Percentiles rank a stretch among this genome's conserved stretches.
Conservation (phyloP, 2,329 filamentous ascomycete genomes). For the Sporothrix humicola region DNA sequence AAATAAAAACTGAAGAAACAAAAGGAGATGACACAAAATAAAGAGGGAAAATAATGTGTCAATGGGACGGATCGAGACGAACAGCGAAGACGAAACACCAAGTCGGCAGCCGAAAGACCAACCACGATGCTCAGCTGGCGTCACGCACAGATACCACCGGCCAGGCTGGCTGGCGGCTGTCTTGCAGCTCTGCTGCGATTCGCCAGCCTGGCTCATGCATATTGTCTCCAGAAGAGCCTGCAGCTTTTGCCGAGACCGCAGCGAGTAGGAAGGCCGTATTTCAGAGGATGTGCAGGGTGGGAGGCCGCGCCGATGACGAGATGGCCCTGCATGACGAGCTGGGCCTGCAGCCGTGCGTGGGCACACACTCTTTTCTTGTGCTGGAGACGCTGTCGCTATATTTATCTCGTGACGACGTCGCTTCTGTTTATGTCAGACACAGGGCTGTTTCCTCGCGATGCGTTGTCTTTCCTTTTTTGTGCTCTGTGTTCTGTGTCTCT, state of each 20-base stretch:
- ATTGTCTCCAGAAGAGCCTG: conserved; percentile 19
- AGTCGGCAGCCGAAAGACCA: background rate
- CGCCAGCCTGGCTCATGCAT: conserved; percentile 20
- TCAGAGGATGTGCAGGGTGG: background rate
- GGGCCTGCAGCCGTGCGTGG: conserved; percentile 24
- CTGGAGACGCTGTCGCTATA: conserved; percentile 25
- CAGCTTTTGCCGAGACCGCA: conserved; percentile 23
- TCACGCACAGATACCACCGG: background rate
- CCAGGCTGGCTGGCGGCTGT: conserved; percentile 14
- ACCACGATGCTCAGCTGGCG: background rate
- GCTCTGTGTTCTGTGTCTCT: background rate
- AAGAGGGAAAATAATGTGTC: background rate
- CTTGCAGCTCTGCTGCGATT: conserved; percentile 11
- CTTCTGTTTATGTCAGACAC: background rate
- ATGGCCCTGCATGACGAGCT: conserved; percentile 33
- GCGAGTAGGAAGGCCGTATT: conserved; percentile 23
- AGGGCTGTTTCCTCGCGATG: background rate
- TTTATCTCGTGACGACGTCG: conserved; percentile 15
- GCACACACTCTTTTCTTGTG: background rate
- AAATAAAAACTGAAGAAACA: background rate
- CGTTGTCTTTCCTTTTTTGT: background rate
- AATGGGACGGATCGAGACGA: background rate
- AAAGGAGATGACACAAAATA: background rate
- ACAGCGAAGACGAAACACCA: background rate
- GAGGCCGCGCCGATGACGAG: conserved; percentile 31